These are phyloP conservation scores for Amanita exitialis DNA, from an alignment of 768 basidiomycete species.

Conservation along the genomic window DNA sequence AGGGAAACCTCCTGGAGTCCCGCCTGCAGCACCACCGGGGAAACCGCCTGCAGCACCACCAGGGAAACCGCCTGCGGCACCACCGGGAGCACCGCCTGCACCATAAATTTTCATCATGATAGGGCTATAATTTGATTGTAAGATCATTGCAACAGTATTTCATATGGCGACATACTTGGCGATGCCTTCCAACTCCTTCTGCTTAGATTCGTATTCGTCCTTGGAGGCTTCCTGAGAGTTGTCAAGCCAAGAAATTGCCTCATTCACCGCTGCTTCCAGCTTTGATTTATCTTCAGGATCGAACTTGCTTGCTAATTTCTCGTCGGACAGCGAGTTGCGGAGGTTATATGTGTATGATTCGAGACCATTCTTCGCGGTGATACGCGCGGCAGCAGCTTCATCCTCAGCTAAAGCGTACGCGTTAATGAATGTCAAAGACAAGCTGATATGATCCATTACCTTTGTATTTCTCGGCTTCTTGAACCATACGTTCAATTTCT, in stretches of 20 bases:
- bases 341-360: slow-evolving; percentile 96
- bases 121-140: slow-evolving; percentile 21
- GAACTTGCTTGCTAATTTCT: slow-evolving; percentile 83
- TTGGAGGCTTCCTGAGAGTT: slow-evolving; percentile 81
- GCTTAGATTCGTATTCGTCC: slow-evolving; percentile 88
- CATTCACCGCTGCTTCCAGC: slow-evolving; percentile 73
- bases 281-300: slow-evolving; percentile 79
- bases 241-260: slow-evolving; percentile 82
- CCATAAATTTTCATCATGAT: slow-evolving; percentile 72
- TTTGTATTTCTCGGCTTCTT: slow-evolving; percentile 90
- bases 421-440: not conserved
- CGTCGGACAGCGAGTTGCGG: slow-evolving; percentile 78
- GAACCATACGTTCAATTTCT: slow-evolving; percentile 97
- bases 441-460: slow-evolving; percentile 26
- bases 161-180: slow-evolving; percentile 39
- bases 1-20: slow-evolving; percentile 51
- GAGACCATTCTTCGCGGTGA: slow-evolving; percentile 81
- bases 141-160: not conserved
- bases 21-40: slow-evolving; percentile 44
- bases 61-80: slow-evolving; percentile 38
- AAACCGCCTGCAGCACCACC: slow-evolving; percentile 46
- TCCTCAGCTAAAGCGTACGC: slow-evolving; percentile 51
- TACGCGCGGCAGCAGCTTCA: slow-evolving; percentile 76
- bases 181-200: slow-evolving; percentile 84
- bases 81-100: slow-evolving; percentile 43